A percentile compares a stretch with the other conserved stretches of the same genome.
phyloP scores from a whole-genome alignment of 352 stramenopile species.

The Globisporangium paddicum region DNA sequence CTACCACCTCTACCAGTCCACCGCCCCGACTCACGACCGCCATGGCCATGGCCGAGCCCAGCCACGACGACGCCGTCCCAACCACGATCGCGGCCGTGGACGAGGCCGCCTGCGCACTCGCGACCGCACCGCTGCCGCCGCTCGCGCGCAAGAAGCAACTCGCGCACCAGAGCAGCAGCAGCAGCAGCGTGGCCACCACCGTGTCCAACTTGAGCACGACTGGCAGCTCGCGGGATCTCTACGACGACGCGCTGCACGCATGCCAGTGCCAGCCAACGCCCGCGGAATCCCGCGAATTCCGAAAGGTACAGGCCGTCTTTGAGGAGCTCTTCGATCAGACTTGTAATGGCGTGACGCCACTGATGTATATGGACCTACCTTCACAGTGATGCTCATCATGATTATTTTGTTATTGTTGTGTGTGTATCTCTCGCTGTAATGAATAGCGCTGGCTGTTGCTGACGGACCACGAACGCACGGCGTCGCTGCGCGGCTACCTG shows the following conservation, averaged over 20 bases:
- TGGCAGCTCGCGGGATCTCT: not conserved
- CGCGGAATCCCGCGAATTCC: conserved; percentile 74
- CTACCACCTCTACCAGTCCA: not conserved
- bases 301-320: conserved; percentile 45
- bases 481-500: conserved; percentile 55
- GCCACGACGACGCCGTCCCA: conserved; percentile 2
- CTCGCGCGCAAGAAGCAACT: conserved; percentile 13
- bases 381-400: too few relatives aligned
- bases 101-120: conserved; percentile 2
- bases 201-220: not conserved
- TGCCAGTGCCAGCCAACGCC: conserved; percentile 64
- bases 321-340: not conserved
- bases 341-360: conserved; percentile 12
- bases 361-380: conserved; percentile 4
- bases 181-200: not conserved
- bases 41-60: conserved; percentile 11
- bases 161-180: conserved; percentile 11
- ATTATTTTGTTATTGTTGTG: too few relatives aligned
- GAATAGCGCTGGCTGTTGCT: conserved; percentile 71
- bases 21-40: not conserved
- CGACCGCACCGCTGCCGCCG: not conserved
- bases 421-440: too few relatives aligned
- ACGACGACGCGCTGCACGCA: conserved; percentile 15
- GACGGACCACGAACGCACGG: conserved; percentile 67
- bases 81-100: not conserved